phyloP scores from a whole-genome alignment of 2,329 filamentous ascomycete genomes.

The Alternaria brassicicola region DNA sequence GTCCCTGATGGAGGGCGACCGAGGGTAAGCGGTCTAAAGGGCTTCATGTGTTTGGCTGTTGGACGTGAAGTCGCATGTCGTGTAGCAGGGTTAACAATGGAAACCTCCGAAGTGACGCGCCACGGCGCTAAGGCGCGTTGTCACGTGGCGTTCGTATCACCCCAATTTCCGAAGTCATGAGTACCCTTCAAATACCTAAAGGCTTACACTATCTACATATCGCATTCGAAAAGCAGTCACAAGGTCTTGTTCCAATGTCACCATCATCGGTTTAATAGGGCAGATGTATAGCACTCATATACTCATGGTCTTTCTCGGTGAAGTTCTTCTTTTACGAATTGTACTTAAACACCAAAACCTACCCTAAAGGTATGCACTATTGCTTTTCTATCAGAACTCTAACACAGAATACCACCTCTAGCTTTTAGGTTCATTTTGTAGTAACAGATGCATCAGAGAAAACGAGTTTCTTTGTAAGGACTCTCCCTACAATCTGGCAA shows the following conservation, averaged over 20 bases:
- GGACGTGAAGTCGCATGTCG: not conserved
- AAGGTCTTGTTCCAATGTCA: not conserved
- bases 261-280: not conserved
- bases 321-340: not conserved
- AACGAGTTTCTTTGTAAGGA: not conserved
- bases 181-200: not conserved
- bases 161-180: not conserved
- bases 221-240: not conserved
- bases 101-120: not conserved
- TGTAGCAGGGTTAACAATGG: not conserved
- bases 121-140: slow-evolving; percentile 3
- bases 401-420: not conserved
- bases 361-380: not conserved
- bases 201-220: not conserved
- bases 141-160: slow-evolving; percentile 9
- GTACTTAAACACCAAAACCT: not conserved
- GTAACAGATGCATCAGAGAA: not conserved
- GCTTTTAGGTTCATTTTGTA: not conserved
- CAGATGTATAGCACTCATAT: not conserved
- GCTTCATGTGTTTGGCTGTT: slow-evolving; percentile 35
- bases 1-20: slow-evolving; percentile 28
- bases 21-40: slow-evolving; percentile 45
- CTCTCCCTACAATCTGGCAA: not conserved
- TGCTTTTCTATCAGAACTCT: not conserved
- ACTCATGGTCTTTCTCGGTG: no score